Evolutionary conservation across 345 rosid genomes (phyloP), one percentile per base, ranked within the genome.

Genomic region (Corchorus capsularis): DNA sequence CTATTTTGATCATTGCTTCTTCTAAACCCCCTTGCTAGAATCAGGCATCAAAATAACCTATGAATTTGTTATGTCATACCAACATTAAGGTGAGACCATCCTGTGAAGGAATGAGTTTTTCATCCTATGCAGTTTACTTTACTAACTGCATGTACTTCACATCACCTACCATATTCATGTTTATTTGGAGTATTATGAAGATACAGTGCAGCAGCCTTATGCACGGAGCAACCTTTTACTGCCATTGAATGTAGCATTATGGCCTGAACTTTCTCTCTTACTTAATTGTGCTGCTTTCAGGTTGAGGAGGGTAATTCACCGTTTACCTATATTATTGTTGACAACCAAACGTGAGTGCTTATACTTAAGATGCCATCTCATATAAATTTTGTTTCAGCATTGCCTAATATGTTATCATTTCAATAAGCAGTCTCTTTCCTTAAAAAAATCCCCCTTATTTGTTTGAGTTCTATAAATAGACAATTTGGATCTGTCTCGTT

Each of bases 301-400:
- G 99, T 93, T 66, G 64, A 87, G 81, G 89, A 76, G 71, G 99
- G 99, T 57, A 90, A 85, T 76, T 92, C 97, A 54, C 89, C 98
- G 2, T 95, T 93, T 84, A 87, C 98, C 8, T 95, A 93, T 83
- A 62, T 95, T 74, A 89, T 95, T 1, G 93, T 93, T 50, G 99
- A 95, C 76, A 84, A 79, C 71, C 83, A 92, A 81, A 91, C 89
- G 98, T 95, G 81, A 87, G 98, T 8, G 35, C 77, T 65, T 78
- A 49, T 66, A 52, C 77, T 55, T 57, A n/a, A 27, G 66, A 49
- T 43, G 32, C 39, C 43, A n/a, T 74, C 2, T 20, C n/a, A 39
- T 13, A 39, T 39, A 37, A 34, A 62, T 46, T 10, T 3, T 6
- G 45, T 63, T 41, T 12, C 8, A 19, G 2, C 53, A 35, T 59